phyloP scores from a whole-genome alignment of 495 filamentous ascomycete species.

The Aspergillus affinis region DNA sequence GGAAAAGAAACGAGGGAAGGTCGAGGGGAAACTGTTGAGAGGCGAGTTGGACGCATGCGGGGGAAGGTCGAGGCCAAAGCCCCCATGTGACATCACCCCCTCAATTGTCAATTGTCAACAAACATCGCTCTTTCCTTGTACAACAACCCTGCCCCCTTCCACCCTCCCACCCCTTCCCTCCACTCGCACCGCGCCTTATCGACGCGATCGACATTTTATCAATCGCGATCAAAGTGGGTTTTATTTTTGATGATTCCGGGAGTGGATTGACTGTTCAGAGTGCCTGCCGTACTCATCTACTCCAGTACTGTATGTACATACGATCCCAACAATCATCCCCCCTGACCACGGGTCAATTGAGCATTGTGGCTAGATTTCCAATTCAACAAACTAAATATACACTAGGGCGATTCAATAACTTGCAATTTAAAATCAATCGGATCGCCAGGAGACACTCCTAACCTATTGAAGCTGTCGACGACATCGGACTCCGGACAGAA shows the following conservation, averaged over 20 bases:
- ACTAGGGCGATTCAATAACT: no score
- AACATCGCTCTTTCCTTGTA: not conserved
- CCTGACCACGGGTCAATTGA: not conserved
- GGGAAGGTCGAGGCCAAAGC: constrained; percentile 13
- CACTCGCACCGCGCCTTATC: not conserved
- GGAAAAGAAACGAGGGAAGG: not conserved
- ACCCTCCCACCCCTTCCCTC: not conserved
- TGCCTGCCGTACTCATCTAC: not conserved
- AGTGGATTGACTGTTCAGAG: not conserved
- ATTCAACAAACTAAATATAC: not conserved
- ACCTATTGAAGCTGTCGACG: not conserved
- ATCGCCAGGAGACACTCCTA: not conserved
- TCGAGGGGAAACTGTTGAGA: not conserved
- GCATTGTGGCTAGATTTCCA: not conserved
- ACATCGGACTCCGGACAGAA: not conserved
- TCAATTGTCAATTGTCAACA: not conserved
- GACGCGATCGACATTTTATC: not conserved
- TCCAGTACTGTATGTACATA: not conserved
- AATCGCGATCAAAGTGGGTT: not conserved
- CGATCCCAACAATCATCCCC: not conserved
- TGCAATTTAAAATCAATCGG: not conserved
- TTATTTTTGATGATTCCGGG: not conserved
- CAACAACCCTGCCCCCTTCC: not conserved
- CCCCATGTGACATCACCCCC: constrained; percentile 14
- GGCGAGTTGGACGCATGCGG: constrained; percentile 4